A percentile compares a stretch with the other conserved stretches of the same genome.
These are phyloP conservation scores for Ambrosia trifida DNA, from an alignment of 129 eudicot genomes.

Conservation along the genomic window DNA sequence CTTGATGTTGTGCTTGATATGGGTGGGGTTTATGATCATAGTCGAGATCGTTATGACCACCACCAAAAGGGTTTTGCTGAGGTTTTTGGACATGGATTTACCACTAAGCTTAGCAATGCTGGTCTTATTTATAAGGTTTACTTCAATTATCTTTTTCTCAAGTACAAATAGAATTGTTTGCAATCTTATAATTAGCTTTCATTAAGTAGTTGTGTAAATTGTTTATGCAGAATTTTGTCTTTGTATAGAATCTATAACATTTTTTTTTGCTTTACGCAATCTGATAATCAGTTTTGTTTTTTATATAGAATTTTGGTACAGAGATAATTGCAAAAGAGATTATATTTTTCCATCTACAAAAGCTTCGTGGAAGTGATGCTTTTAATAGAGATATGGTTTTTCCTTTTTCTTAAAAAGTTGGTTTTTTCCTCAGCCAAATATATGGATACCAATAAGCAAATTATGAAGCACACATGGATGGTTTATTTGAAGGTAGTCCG, in stretches of 20 bases:
- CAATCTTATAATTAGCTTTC: too few relatives aligned
- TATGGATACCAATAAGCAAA: too few relatives aligned
- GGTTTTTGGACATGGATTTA: constrained; percentile 83
- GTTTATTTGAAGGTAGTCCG: too few relatives aligned
- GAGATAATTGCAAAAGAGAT: constrained; percentile 48
- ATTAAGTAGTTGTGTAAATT: too few relatives aligned
- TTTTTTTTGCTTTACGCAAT: constrained; percentile 14
- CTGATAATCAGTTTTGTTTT: constrained; percentile 17
- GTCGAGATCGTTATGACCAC: constrained; percentile 71
- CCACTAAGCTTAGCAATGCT: constrained; percentile 86
- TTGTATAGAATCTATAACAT: neutral
- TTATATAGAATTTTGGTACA: constrained; percentile 78
- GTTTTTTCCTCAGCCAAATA: too few relatives aligned
- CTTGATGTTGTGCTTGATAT: constrained; percentile 88
- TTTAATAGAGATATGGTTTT: too few relatives aligned
- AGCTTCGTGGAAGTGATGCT: constrained; percentile 88
- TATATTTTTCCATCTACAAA: constrained; percentile 70
- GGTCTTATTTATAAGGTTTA: constrained; percentile 88
- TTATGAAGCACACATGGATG: too few relatives aligned
- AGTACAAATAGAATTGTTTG: too few relatives aligned
- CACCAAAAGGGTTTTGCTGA: constrained; percentile 86
- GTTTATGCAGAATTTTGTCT: too few relatives aligned
- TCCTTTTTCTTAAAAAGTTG: too few relatives aligned
- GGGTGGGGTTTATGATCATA: constrained; percentile 82
- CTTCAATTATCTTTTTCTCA: too few relatives aligned